These are phyloP conservation scores for Capsella bursapastoris DNA, from an alignment of 345 rosid genomes.

Conservation along the genomic window DNA sequence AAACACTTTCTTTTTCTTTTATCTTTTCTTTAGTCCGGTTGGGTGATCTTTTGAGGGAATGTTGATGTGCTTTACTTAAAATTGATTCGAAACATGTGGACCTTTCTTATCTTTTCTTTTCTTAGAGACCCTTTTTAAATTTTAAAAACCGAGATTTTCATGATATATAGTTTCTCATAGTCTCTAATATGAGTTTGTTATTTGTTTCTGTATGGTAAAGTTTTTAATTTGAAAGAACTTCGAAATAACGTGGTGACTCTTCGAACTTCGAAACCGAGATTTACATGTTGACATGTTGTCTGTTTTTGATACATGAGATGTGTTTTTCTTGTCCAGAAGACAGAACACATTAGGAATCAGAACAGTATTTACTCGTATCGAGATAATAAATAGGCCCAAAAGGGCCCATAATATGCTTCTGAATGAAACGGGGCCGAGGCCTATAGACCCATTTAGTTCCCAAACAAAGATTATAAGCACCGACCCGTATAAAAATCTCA, in stretches of 20 bases:
- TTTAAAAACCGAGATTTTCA: not conserved
- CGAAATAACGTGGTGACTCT: not conserved
- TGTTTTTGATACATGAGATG: not conserved
- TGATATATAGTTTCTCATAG: not conserved
- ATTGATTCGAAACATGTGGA: slow-evolving; percentile 13
- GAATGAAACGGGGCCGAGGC: not conserved
- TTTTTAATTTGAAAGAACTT: not conserved
- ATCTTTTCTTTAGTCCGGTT: slow-evolving; percentile 10
- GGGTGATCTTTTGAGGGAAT: slow-evolving; percentile 28
- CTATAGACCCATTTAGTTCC: not conserved
- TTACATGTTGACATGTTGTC: not conserved
- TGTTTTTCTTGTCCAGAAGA: too few species aligned
- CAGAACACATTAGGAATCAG: too few species aligned
- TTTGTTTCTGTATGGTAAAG: not conserved
- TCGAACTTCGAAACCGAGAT: too few species aligned
- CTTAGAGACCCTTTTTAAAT: not conserved
- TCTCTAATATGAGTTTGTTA: not conserved
- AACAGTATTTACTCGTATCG: too few species aligned
- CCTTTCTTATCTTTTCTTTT: not conserved
- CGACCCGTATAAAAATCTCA: slow-evolving; percentile 13
- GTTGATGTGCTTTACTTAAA: slow-evolving; percentile 23
- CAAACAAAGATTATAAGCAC: not conserved
- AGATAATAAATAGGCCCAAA: slow-evolving; percentile 1
- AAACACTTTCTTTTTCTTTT: not conserved
- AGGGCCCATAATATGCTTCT: not conserved